Evolutionary conservation across 352 stramenopile species (phyloP).

Genomic region (Phytopythium helicoides): DNA sequence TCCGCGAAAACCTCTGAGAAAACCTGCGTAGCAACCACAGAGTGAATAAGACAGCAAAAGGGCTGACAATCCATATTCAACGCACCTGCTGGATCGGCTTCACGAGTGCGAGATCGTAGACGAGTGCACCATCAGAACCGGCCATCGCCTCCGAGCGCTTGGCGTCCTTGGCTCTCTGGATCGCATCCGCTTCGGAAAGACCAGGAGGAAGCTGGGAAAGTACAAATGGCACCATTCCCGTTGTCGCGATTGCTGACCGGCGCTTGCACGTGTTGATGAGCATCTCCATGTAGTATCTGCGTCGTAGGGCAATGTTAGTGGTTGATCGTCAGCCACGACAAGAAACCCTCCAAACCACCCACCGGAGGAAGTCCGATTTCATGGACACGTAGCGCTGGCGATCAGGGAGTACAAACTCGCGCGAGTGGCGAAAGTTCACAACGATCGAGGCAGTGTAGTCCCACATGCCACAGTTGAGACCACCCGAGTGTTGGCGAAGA

Average conservation of each 20-base stretch:
- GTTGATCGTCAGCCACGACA: neutral
- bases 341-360: neutral
- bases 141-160: conserved; percentile 86
- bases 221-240: conserved; percentile 96
- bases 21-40: conserved; percentile 6
- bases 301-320: neutral
- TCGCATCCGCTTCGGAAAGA: conserved; percentile 56
- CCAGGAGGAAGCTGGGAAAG: conserved; percentile 83
- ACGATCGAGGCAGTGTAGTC: conserved; percentile 97
- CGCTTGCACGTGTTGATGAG: conserved; percentile 94
- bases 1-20: conserved; percentile 8
- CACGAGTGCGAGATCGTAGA: conserved; percentile 92
- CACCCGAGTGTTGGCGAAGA: conserved; percentile 92
- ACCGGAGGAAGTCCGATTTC: conserved; percentile 61
- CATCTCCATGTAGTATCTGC: conserved; percentile 89
- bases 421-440: conserved; percentile 88
- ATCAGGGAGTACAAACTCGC: conserved; percentile 89
- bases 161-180: conserved; percentile 76
- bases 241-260: conserved; percentile 91
- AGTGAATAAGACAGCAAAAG: too few species aligned
- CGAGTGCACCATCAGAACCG: conserved; percentile 93
- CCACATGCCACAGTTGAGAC: conserved; percentile 97
- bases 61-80: conserved; percentile 1
- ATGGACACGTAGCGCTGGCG: conserved; percentile 79
- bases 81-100: conserved; percentile 39